Conservation (phyloP, 2,329 filamentous ascomycete genomes). For the Sordariomycetes sp. region DNA sequence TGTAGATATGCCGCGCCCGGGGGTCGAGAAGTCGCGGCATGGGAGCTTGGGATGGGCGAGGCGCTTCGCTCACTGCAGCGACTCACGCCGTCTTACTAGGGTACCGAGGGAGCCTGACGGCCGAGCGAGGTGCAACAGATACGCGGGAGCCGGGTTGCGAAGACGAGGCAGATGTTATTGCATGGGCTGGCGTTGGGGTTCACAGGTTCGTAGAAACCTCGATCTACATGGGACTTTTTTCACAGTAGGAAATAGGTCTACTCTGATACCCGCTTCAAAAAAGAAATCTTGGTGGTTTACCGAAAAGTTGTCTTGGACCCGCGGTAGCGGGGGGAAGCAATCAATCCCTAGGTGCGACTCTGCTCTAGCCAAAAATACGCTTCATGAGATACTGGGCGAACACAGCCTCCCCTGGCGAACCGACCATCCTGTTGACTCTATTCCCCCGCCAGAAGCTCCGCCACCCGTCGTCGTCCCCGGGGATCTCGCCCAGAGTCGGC, state of each 20-base stretch:
- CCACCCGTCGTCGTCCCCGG: slow-evolving; percentile 70
- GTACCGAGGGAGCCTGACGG: neutral
- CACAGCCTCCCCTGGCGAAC: slow-evolving; percentile 53
- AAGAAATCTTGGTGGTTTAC: neutral
- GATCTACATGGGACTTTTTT: neutral
- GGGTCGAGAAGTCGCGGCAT: neutral
- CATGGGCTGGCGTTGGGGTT: slow-evolving; percentile 1
- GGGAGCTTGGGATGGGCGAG: neutral
- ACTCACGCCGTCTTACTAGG: neutral
- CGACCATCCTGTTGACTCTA: slow-evolving; percentile 63
- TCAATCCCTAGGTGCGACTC: neutral
- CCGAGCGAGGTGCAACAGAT: neutral
- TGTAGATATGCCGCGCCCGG: slow-evolving; percentile 18
- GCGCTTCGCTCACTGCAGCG: neutral
- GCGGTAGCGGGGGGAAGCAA: neutral
- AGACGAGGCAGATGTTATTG: neutral
- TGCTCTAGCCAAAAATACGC: slow-evolving; percentile 45
- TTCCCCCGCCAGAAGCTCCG: slow-evolving; percentile 66
- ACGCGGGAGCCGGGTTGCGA: neutral
- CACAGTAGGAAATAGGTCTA: neutral
- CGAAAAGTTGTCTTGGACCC: neutral
- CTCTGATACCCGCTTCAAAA: neutral
- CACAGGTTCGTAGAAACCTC: neutral
- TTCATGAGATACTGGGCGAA: slow-evolving; percentile 59
- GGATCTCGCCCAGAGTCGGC: slow-evolving; percentile 34